Evolutionary conservation across 169 alveolate species (phyloP).

Genomic region (Plasmodium relictum): DNA sequence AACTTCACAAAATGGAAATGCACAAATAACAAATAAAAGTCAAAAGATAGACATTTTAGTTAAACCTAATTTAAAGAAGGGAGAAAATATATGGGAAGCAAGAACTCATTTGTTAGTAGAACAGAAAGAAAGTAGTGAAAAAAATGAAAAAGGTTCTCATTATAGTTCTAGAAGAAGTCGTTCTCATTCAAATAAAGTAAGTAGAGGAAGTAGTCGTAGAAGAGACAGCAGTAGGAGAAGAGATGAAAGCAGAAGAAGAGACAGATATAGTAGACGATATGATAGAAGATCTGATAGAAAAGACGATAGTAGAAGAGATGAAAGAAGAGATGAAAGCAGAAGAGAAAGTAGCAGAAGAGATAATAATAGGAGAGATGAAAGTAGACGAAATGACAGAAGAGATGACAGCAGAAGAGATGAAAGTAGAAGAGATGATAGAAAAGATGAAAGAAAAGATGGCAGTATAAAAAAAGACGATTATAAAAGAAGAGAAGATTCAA

Average conservation of each 20-base stretch:
- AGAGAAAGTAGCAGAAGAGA: slow-evolving; percentile 2
- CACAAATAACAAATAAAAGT: slow-evolving; percentile 13
- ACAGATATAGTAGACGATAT: slow-evolving; percentile 11
- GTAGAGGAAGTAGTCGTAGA: slow-evolving; percentile 56
- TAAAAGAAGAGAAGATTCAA: slow-evolving; percentile 13
- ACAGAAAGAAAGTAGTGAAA: slow-evolving; percentile 27
- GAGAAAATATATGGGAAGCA: slow-evolving; percentile 77
- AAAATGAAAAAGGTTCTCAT: slow-evolving; percentile 47
- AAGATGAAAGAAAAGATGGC: slow-evolving; percentile 17
- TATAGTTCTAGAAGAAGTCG: slow-evolving; percentile 43
- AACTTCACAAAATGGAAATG: slow-evolving; percentile 27
- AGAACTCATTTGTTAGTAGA: slow-evolving; percentile 60
- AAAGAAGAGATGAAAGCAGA: slow-evolving; percentile 11
- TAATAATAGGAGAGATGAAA: slow-evolving; percentile 3
- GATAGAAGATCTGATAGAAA: slow-evolving; percentile 24
- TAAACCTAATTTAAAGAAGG: slow-evolving; percentile 67
- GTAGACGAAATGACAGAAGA: slow-evolving; percentile 8
- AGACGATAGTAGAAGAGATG: slow-evolving; percentile 27
- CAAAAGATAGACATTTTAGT: slow-evolving; percentile 55
- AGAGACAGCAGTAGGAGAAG: slow-evolving; percentile 15
- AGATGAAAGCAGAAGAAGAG: slow-evolving; percentile 18
- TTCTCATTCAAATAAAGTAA: slow-evolving; percentile 39
- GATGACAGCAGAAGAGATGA: background rate
- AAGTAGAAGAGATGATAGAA: slow-evolving; percentile 7
- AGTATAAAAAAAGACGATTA: background rate